Percentiles rank a stretch among this genome's conserved stretches.
These are phyloP conservation scores for Fusarium buxicola DNA, from an alignment of 2,329 filamentous ascomycete species.

Conservation along the genomic window DNA sequence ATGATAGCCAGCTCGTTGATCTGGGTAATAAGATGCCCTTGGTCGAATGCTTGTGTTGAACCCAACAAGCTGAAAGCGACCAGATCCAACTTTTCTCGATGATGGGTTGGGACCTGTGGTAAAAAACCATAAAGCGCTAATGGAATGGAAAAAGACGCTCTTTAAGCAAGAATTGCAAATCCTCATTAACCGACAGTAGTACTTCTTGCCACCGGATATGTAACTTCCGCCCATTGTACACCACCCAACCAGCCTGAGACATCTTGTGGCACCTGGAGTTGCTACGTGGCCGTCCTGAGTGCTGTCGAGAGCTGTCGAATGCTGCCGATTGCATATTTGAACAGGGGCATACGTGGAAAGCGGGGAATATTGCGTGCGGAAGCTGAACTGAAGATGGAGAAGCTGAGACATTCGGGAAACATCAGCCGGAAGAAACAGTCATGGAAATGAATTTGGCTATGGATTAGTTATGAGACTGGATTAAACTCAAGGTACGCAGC, in stretches of 20 bases:
- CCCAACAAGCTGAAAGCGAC: neutral
- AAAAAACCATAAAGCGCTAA: no score
- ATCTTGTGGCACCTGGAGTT: neutral
- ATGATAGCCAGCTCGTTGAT: slow-evolving; percentile 7
- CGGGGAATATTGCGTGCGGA: neutral
- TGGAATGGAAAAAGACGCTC: no score
- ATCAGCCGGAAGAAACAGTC: neutral
- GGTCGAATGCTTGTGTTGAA: neutral
- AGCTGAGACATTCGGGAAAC: slow-evolving; percentile 2
- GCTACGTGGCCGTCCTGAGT: neutral
- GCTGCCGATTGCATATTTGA: neutral
- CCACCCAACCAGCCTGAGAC: neutral
- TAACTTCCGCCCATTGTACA: neutral
- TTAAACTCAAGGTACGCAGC: no score
- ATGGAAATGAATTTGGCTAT: no score
- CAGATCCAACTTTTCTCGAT: neutral
- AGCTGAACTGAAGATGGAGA: neutral
- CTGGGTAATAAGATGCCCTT: neutral
- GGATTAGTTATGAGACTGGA: no score
- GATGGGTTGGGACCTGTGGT: no score
- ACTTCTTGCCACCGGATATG: neutral
- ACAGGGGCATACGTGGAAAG: neutral
- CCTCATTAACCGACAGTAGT: no score
- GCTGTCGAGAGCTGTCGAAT: no score
- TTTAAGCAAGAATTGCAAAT: no score